Evolutionary conservation across 2,329 filamentous ascomycete genomes (phyloP).

Genomic region (Apiospora saccharicola): DNA sequence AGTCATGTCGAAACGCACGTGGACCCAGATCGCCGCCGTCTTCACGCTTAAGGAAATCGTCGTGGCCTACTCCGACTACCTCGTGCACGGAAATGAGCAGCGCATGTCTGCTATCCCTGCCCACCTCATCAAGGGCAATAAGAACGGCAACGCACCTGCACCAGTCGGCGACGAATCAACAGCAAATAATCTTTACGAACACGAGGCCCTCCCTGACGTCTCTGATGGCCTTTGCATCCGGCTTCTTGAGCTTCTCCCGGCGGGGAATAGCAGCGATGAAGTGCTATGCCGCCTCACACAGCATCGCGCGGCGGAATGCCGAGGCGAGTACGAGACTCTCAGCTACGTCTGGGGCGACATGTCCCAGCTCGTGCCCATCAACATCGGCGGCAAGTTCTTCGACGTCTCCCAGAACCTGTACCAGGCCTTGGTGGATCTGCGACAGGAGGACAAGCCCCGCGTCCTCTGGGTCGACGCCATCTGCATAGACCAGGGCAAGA

Average conservation of each 20-base stretch:
- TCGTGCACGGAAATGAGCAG: not conserved
- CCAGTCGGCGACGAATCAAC: not conserved
- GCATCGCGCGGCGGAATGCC: not conserved
- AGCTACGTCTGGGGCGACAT: constrained; percentile 22
- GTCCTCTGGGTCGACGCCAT: constrained; percentile 30
- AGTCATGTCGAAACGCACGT: not conserved
- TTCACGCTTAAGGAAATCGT: not conserved
- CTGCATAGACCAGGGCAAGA: constrained; percentile 29
- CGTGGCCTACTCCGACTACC: not conserved
- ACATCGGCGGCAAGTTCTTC: not conserved
- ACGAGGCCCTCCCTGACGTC: not conserved
- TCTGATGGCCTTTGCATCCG: not conserved
- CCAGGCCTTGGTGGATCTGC: constrained; percentile 10
- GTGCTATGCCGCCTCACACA: not conserved
- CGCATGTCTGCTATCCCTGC: no score
- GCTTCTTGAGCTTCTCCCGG: not conserved
- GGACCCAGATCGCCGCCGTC: not conserved
- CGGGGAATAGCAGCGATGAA: not conserved
- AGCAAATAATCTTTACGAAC: not conserved
- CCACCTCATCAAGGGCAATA: not conserved
- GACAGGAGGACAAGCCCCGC: not conserved
- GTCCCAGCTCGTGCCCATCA: not conserved
- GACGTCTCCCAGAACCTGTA: not conserved
- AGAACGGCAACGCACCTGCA: not conserved
- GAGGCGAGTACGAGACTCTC: constrained; percentile 10